A percentile compares a stretch with the other conserved stretches of the same genome.
Conservation (phyloP, 306 rosid genomes). For the Carpinus fangiana region DNA sequence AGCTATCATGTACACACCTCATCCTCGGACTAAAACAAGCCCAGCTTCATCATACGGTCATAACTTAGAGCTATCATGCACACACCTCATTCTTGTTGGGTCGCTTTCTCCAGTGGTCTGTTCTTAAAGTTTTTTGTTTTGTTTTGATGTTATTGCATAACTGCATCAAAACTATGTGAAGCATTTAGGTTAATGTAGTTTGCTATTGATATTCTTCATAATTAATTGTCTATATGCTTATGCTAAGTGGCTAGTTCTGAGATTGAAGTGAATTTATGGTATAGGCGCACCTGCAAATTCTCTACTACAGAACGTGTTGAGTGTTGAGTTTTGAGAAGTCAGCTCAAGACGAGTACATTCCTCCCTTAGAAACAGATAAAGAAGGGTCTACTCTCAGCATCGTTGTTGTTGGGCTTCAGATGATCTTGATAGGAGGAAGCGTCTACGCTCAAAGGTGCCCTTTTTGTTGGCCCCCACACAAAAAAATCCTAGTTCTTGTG, state of each 20-base stretch:
- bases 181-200: background rate
- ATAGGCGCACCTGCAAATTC: slow-evolving; percentile 57
- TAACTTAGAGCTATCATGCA: background rate
- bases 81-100: no score
- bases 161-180: background rate
- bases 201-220: background rate
- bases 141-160: background rate
- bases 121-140: no score
- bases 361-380: slow-evolving; percentile 36
- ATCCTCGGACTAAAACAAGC: background rate
- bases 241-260: slow-evolving; percentile 10
- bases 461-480: no score
- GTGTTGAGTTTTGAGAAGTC: slow-evolving; percentile 8
- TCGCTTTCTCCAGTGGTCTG: no score
- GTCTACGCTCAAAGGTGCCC: no score
- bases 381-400: slow-evolving; percentile 67
- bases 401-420: slow-evolving; percentile 96
- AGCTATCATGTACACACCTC: background rate
- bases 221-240: background rate
- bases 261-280: slow-evolving; percentile 25
- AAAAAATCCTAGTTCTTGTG: background rate
- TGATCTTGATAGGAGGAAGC: slow-evolving; percentile 95
- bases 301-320: slow-evolving; percentile 40
- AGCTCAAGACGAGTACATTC: slow-evolving; percentile 38
- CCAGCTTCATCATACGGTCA: background rate